phyloP scores from a whole-genome alignment of 2,329 filamentous ascomycete species.

The Penicillium freii region DNA sequence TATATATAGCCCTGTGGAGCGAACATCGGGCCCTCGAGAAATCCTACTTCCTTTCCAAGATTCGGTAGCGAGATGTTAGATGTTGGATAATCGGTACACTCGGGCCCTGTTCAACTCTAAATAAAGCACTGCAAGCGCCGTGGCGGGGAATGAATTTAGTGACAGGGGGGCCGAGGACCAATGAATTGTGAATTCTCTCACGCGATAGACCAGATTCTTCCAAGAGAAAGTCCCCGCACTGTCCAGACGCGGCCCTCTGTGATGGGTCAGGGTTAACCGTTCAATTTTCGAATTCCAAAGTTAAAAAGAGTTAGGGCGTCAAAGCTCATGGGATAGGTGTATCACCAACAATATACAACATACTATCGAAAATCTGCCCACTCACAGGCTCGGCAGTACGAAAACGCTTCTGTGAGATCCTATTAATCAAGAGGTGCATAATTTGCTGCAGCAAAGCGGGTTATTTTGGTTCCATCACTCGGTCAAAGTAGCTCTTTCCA shows the following conservation, averaged over 20 bases:
- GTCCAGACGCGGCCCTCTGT: neutral
- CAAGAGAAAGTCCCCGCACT: neutral
- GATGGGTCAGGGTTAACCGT: neutral
- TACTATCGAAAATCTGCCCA: slow-evolving; percentile 3
- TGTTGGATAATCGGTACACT: neutral
- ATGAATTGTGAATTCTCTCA: neutral
- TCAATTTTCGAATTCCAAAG: neutral
- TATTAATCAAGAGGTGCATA: slow-evolving; percentile 25
- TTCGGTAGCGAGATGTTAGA: neutral
- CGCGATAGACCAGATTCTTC: slow-evolving; percentile 9
- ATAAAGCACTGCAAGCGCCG: slow-evolving; percentile 25
- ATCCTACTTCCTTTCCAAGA: neutral
- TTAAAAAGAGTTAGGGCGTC: neutral
- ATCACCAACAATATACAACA: neutral
- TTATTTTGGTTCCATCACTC: slow-evolving; percentile 24
- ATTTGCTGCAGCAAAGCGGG: slow-evolving; percentile 24
- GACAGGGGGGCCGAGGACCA: slow-evolving; percentile 2
- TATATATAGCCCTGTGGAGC: neutral
- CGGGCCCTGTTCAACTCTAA: slow-evolving; percentile 14
- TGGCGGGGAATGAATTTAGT: slow-evolving; percentile 15
- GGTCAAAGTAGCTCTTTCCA: slow-evolving; percentile 12
- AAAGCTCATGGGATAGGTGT: neutral
- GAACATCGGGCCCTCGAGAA: neutral
- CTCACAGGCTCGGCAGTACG: slow-evolving; percentile 5
- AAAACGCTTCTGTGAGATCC: slow-evolving; percentile 12